Conservation (phyloP, 768 basidiomycete genomes). For the Panus rudis region DNA sequence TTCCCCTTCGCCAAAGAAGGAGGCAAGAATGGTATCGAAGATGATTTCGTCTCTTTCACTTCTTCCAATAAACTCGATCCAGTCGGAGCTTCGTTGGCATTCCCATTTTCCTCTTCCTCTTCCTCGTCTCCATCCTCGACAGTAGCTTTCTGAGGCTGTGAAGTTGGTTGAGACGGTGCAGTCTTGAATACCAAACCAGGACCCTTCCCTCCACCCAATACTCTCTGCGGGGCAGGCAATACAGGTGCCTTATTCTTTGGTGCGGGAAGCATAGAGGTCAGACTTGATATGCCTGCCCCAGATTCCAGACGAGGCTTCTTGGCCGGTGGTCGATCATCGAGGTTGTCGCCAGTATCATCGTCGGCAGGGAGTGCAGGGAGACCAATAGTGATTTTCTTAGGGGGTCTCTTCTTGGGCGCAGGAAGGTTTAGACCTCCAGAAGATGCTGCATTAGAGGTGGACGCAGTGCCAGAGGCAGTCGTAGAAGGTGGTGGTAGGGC, state of each 20-base stretch:
- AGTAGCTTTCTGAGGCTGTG: conserved; percentile 13
- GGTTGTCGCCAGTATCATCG: conserved; percentile 33
- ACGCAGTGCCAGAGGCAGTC: conserved; percentile 4
- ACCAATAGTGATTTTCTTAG: conserved; percentile 55
- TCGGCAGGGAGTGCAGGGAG: conserved; percentile 41
- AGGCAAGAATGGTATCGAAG: conserved; percentile 49
- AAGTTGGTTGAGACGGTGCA: conserved; percentile 6
- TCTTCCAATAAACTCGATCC: conserved; percentile 11
- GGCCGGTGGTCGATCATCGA: conserved; percentile 37
- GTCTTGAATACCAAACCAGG: conserved; percentile 57
- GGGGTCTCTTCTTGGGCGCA: conserved; percentile 41
- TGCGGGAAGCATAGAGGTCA: conserved; percentile 69
- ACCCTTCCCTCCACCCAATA: conserved; percentile 58
- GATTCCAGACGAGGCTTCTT: conserved; percentile 50
- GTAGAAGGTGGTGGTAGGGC: conserved; percentile 30
- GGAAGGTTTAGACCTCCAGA: conserved; percentile 24
- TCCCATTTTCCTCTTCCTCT: conserved; percentile 10
- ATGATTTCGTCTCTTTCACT: conserved; percentile 9
- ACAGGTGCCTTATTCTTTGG: conserved; percentile 53
- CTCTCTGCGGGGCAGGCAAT: conserved; percentile 38
- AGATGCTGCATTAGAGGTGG: conserved; percentile 11
- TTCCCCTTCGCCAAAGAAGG: conserved; percentile 52
- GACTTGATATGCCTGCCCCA: conserved; percentile 53
- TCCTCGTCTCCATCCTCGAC: conserved; percentile 21
- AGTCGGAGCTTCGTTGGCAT: conserved; percentile 4